Conservation (phyloP, 805 yeast species). For the Candida krabiensis region DNA sequence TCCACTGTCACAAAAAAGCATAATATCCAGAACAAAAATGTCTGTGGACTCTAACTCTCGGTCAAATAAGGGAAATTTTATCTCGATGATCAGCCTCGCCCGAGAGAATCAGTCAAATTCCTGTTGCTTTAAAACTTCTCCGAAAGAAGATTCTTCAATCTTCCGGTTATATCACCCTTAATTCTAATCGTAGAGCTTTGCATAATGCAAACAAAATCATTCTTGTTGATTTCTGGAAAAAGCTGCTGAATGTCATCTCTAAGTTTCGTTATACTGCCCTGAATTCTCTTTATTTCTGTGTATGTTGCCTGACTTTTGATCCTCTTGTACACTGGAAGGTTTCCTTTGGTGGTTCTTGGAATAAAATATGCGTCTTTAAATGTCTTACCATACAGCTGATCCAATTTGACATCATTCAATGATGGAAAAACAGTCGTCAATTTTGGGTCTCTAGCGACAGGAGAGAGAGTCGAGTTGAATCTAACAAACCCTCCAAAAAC, state of each 20-base stretch:
- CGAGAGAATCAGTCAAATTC: too few species aligned
- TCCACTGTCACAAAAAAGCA: too few species aligned
- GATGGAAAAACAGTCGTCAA: slow-evolving; percentile 27
- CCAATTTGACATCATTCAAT: slow-evolving; percentile 21
- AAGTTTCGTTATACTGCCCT: slow-evolving; percentile 66
- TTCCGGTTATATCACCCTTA: slow-evolving; percentile 44
- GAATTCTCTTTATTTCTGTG: slow-evolving; percentile 71
- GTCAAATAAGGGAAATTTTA: too few species aligned
- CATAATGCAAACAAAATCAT: slow-evolving; percentile 45
- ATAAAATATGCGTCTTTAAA: slow-evolving; percentile 41
- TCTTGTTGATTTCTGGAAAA: slow-evolving; percentile 46
- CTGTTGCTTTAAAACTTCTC: slow-evolving; percentile 32
- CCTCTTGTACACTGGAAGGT: slow-evolving; percentile 80
- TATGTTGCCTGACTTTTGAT: slow-evolving; percentile 58
- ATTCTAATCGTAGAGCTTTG: slow-evolving; percentile 55
- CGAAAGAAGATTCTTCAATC: slow-evolving; percentile 36
- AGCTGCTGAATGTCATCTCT: slow-evolving; percentile 61
- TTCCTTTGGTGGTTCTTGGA: slow-evolving; percentile 57
- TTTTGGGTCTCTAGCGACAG: slow-evolving; percentile 10
- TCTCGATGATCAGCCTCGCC: too few species aligned
- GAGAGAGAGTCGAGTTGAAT: slow-evolving; percentile 17
- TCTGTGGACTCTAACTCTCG: too few species aligned
- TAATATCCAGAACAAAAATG: too few species aligned
- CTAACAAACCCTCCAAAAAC: slow-evolving; percentile 10
- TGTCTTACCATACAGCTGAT: slow-evolving; percentile 32